Evolutionary conservation across 2,329 filamentous ascomycete species (phyloP).

Genomic region (Pseudogymnoascus sp.): DNA sequence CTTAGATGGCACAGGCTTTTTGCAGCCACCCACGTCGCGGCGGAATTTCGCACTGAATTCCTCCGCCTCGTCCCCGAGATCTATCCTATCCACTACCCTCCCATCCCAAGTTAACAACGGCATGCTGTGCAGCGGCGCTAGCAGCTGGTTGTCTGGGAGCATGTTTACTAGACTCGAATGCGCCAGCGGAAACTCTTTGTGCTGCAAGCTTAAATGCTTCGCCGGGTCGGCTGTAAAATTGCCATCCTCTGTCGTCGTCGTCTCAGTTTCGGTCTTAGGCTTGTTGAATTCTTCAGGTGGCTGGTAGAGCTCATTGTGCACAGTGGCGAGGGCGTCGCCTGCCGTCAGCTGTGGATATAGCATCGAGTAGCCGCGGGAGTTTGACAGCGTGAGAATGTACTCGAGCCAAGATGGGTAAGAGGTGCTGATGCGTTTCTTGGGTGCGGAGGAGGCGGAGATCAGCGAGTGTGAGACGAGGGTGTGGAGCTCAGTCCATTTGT

Average conservation of each 20-base stretch:
- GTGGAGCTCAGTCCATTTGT: conserved; percentile 83
- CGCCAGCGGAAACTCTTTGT: conserved; percentile 33
- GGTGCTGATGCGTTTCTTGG: conserved; percentile 57
- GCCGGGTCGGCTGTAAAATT: conserved; percentile 23
- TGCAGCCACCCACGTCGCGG: conserved; percentile 60
- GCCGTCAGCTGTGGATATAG: conserved; percentile 62
- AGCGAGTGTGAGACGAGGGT: conserved; percentile 55
- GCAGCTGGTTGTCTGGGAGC: conserved; percentile 36
- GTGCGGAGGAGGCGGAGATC: conserved; percentile 28
- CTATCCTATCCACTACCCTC: conserved; percentile 32
- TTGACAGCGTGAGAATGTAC: conserved; percentile 68
- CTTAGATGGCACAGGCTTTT: conserved; percentile 15
- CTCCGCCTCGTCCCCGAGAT: conserved; percentile 38
- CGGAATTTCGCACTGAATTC: conserved; percentile 55
- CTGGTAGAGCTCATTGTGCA: conserved; percentile 70
- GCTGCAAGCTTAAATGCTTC: conserved; percentile 21
- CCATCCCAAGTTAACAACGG: conserved; percentile 63
- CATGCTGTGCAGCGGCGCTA: conserved; percentile 41
- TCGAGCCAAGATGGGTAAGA: conserved; percentile 71
- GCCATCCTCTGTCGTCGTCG: conserved; percentile 12
- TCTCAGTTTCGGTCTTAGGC: conserved; percentile 18
- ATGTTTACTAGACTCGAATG: conserved; percentile 44
- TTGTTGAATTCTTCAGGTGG: conserved; percentile 60
- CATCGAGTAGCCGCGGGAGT: conserved; percentile 68
- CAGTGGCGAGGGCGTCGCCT: conserved; percentile 49